Base-by-base conservation (phyloP, 2,329 filamentous ascomycete genomes). In the Neoascochyta sp. region DNA sequence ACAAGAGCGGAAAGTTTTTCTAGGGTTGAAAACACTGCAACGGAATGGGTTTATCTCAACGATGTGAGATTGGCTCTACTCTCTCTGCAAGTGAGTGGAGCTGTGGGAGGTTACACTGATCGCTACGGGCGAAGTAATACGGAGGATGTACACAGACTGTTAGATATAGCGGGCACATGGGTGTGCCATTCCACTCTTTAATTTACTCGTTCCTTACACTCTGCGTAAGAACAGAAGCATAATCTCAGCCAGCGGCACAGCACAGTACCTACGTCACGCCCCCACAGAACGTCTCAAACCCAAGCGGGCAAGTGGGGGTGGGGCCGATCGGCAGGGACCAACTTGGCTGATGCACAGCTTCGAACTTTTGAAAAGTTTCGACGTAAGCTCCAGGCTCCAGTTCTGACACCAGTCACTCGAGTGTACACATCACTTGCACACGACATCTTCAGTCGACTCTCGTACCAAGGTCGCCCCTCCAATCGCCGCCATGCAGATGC, bases 401-500 rank as follows among this genome's bases (percentile, higher is more conserved):
- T 20, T 42, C 34, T 9, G 22, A 27, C 29, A 32, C 22, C 19
- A 32, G 27, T 12, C 13, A 14, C 8, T 19, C 16, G 11, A 24
- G n/a, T 20, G 5, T 16, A 24, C n/a, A 18, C 19, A 4, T 5
- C 7, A 30, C 5, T 13, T 15, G 13, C 12, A 4, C n/a, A 74
- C 5, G 28, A 9, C n/a, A 8, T 13, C 2, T 11, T 4, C 0
- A 12, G n/a, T 7, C n/a, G 3, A 12, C 14, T 11, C 8, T 8
- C 22, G 12, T 10, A 26, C 9, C 22, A 15, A n/a, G n/a, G n/a
- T n/a, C n/a, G n/a, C n/a, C n/a, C n/a, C n/a, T n/a, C n/a, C 17
- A 24, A 27, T 39, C 29, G 30, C 41, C 28, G 44, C 14, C 14
- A 63, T 62, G 52, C 52, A 57, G 38, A 60, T 54, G 60, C 69